phyloP scores from a whole-genome alignment of 768 basidiomycete genomes.

The Russula brevipes region DNA sequence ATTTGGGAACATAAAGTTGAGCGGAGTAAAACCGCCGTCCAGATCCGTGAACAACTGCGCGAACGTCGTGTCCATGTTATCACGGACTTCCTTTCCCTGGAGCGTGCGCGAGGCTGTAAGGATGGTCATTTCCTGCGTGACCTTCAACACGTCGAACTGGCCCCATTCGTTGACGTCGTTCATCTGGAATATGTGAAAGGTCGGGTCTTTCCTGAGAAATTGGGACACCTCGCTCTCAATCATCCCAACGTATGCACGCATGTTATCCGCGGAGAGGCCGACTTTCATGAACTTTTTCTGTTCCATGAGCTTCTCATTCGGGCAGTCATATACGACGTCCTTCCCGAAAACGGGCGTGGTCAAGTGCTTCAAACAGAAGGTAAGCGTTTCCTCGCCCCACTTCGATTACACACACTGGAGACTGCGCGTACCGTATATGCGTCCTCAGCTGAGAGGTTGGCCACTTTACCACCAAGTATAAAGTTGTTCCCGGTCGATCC shows the following conservation, averaged over 20 bases:
- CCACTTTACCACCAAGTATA: slow-evolving; percentile 88
- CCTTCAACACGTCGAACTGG: slow-evolving; percentile 63
- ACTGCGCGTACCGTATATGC: slow-evolving; percentile 74
- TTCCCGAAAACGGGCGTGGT: slow-evolving; percentile 96
- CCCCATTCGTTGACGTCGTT: slow-evolving; percentile 75
- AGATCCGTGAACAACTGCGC: slow-evolving; percentile 81
- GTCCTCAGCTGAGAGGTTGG: slow-evolving; percentile 90
- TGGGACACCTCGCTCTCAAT: slow-evolving; percentile 46
- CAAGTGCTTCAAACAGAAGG: slow-evolving; percentile 52
- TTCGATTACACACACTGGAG: neutral
- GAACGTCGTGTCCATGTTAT: slow-evolving; percentile 72
- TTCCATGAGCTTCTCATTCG: slow-evolving; percentile 96
- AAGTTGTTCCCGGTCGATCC: slow-evolving; percentile 93
- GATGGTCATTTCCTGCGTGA: slow-evolving; percentile 86
- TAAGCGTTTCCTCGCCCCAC: neutral
- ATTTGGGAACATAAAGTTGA: slow-evolving; percentile 94
- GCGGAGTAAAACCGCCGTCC: slow-evolving; percentile 92
- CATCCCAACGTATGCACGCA: slow-evolving; percentile 68
- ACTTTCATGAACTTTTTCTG: slow-evolving; percentile 99
- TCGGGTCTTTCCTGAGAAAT: slow-evolving; percentile 60
- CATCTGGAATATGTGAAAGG: slow-evolving; percentile 57
- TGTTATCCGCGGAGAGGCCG: slow-evolving; percentile 87
- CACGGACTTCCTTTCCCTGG: slow-evolving; percentile 88
- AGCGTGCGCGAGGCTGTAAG: slow-evolving; percentile 90
- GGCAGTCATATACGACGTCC: slow-evolving; percentile 95